Base-by-base conservation (phyloP, 2,329 filamentous ascomycete species). In the Stachybotrys chlorohalonatus region DNA sequence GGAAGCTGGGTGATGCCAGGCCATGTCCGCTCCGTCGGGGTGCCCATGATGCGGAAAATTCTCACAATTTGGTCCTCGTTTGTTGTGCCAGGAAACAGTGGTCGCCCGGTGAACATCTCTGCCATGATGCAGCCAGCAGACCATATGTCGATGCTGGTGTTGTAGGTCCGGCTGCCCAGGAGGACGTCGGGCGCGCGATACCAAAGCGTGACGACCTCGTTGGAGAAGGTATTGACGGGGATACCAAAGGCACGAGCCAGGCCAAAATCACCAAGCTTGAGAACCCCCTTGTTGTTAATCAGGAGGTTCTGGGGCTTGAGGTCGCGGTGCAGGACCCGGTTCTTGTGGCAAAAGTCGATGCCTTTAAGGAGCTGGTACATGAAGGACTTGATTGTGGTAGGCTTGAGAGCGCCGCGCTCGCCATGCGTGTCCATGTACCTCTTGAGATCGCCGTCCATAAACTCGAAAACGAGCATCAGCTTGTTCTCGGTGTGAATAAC, bases 401-500 rank as follows among this genome's bases (percentile, higher is more conserved):
- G 89, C 69, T 96, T 92, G 54, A 99, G 80, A 51, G 91, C 90
- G 58, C 94, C 93, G 53, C 91, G 83, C 63, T 96, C 90, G 65
- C 92, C 91, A 56, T 91, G 82, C 7, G 86, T 89, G 70, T 99
- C 94, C 94, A 99, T 99, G 74, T 96, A 97, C 68, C 95, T 90
- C 78, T 99, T 99, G 11, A 99, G 77, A 67, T 99, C 94, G 69
- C 92, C 91, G 73, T 99, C 94, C 93, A 99, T 96, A 73, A 86
- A 96, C 72, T 99, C 94, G 64, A 99, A 99, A 9, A 99, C 94
- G 47, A 99, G 85, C 94, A 99, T 99, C 55, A 99, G 84, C 72
- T 99, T 99, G 75, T 97, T 99, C 77, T 99, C 94, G 56, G 94
- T 99, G 73, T 99, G 94, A 66, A 99, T 97, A 55, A 99, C 94